These are phyloP conservation scores for Euphorbia schlechtendalii DNA, from an alignment of 441 rosid genomes.

Conservation along the genomic window DNA sequence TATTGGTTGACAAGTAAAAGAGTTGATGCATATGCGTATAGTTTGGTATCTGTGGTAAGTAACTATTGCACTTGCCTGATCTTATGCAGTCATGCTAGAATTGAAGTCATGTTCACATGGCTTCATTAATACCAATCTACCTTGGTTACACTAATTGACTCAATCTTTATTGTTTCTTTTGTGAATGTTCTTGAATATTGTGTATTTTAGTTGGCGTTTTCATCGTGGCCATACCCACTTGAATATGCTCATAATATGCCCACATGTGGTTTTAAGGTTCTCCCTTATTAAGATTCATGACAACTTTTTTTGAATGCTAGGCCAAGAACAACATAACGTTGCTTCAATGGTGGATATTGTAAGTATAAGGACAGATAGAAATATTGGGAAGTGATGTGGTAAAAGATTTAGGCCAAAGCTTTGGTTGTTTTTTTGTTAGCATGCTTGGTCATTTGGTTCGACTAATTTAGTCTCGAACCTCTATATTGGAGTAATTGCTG, in stretches of 20 bases:
- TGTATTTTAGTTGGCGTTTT: neutral
- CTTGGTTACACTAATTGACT: neutral
- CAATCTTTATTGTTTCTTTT: neutral
- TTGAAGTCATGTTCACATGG: slow-evolving; percentile 5
- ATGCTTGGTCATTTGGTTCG: no score
- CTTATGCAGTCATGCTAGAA: slow-evolving; percentile 7
- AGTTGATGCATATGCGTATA: slow-evolving; percentile 58
- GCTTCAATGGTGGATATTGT: neutral
- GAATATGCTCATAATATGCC: neutral
- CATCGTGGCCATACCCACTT: neutral
- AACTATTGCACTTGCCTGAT: slow-evolving; percentile 8
- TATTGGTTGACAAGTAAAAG: slow-evolving; percentile 77
- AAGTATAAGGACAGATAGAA: no score
- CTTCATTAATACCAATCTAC: neutral
- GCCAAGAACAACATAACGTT: neutral
- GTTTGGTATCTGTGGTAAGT: slow-evolving; percentile 57
- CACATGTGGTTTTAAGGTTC: neutral
- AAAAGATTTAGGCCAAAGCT: no score
- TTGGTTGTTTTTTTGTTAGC: no score
- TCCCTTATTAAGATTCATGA: neutral
- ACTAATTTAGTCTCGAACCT: no score
- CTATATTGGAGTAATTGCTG: no score
- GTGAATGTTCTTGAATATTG: neutral
- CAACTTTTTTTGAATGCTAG: neutral
- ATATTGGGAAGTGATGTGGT: no score